Conservation (phyloP, 768 basidiomycete genomes). For the Leccinellum rugosiceps region DNA sequence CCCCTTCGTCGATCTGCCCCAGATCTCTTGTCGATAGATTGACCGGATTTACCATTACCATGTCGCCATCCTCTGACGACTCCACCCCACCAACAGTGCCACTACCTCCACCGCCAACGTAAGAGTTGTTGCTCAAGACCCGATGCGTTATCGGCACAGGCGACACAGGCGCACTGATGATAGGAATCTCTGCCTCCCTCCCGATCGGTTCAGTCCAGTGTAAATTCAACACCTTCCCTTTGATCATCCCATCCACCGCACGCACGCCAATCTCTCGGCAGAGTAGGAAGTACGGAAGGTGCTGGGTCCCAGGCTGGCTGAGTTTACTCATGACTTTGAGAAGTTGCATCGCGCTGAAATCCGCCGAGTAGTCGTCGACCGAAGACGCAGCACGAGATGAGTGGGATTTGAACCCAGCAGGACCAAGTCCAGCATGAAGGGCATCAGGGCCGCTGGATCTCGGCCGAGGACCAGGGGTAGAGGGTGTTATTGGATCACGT, state of each 20-base stretch:
- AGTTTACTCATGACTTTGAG: conserved; percentile 80
- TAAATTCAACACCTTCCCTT: conserved; percentile 69
- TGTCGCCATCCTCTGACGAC: conserved; percentile 45
- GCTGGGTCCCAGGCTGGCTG: conserved; percentile 56
- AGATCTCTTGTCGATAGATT: conserved; percentile 41
- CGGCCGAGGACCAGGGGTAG: conserved; percentile 32
- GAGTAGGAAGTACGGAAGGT: conserved; percentile 76
- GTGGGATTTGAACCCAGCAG: conserved; percentile 63
- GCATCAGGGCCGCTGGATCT: conserved; percentile 43
- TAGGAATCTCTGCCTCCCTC: conserved; percentile 40
- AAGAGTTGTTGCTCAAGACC: conserved; percentile 29
- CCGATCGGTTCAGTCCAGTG: conserved; percentile 74
- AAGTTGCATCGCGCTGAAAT: conserved; percentile 77
- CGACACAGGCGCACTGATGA: conserved; percentile 26
- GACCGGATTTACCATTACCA: conserved; percentile 40
- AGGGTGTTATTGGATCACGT: conserved; percentile 31
- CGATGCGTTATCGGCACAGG: conserved; percentile 27
- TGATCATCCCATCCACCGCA: conserved; percentile 83
- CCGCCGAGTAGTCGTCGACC: conserved; percentile 50
- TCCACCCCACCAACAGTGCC: conserved; percentile 38
- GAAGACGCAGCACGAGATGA: conserved; percentile 22
- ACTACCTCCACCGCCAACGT: conserved; percentile 33
- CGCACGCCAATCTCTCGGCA: conserved; percentile 82
- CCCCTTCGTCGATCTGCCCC: conserved; percentile 41
- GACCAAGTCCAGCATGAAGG: conserved; percentile 55